Evolutionary conservation across 352 stramenopile species (phyloP), one percentile per base, ranked within the genome.

Genomic region (Globisporangium emineosum): DNA sequence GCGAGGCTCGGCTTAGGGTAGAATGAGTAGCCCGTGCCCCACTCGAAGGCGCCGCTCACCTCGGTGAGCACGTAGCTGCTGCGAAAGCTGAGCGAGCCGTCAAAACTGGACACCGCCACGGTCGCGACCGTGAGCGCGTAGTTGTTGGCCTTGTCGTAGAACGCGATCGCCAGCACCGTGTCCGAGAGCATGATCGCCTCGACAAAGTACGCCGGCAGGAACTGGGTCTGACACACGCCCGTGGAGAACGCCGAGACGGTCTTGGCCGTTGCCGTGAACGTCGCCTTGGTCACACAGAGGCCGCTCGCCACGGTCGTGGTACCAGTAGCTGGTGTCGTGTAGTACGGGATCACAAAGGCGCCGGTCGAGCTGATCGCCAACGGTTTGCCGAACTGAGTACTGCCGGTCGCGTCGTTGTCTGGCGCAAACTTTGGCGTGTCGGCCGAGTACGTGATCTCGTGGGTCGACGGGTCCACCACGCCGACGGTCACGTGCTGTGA

Each of bases 261-360:
- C n/a, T 64, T 64, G 2, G 32, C 63, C 23, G 30, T 59, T 40
- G 12, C 52, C 3, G 42, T 52, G 66, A 66, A 87, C 5, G 59
- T 69, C 2, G 69, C 60, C 50, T 70, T 79, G 19, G 77, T 81
- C 13, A 86, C 69, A 37, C 79, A 88, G 9, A 90, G 65, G 0
- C 79, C 81, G 9, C 29, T 70, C 6, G 62, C 47, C 27, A 37
- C 17, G 21, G 57, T 71, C 13, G 33, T 64, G 10, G 49, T 73
- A 8, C 15, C 37, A 5, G 1, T 5, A 13, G n/a, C 37, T 1
- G 37, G 15, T n/a, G 60, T 62, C 15, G n/a, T 63, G 69, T 75
- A 87, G 71, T 86, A 88, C 25, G 74, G 76, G 52, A 88, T 78
- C 19, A 81, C 65, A 37, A 93, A 86, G 6, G 52, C 70, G 10